Conservation (phyloP, 2,329 filamentous ascomycete species). For the Raffaelea albimanens region DNA sequence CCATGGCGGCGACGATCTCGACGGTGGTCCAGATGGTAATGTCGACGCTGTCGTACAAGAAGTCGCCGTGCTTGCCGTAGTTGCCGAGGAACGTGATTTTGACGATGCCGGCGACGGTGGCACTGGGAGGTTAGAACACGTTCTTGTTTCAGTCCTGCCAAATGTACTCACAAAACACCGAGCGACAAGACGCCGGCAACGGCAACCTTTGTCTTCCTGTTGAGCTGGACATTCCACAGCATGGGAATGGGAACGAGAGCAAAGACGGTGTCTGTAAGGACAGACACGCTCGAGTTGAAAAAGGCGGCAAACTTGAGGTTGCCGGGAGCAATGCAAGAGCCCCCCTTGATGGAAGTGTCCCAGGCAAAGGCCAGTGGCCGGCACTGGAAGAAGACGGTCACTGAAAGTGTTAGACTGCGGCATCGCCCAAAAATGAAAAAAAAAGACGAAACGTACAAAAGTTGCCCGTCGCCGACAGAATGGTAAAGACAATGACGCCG, state of each 20-base stretch:
- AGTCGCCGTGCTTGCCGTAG: conserved; percentile 19
- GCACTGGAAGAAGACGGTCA: conserved; percentile 19
- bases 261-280: conserved; percentile 19
- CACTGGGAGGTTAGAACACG: conserved; percentile 4
- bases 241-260: conserved; percentile 19
- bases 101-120: conserved; percentile 17
- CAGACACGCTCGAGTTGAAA: conserved; percentile 8
- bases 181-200: conserved; percentile 17
- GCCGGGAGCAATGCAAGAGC: conserved; percentile 15
- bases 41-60: conserved; percentile 18
- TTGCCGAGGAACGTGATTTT: conserved; percentile 17
- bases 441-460: conserved; percentile 11
- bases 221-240: conserved; percentile 20
- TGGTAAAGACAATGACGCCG: conserved; percentile 16
- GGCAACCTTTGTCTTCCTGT: conserved; percentile 17
- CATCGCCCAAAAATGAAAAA: neutral
- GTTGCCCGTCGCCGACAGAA: conserved; percentile 16
- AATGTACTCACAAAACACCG: conserved; percentile 14
- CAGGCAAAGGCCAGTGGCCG: conserved; percentile 15
- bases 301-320: conserved; percentile 19
- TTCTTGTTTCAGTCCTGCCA: no score
- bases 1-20: conserved; percentile 16
- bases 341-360: conserved; percentile 12
- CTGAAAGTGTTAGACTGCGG: conserved; percentile 4
- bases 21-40: conserved; percentile 20